A percentile compares a stretch with the other conserved stretches of the same genome.
Conservation (phyloP, 1,284 basidiomycete species). For the Kalmanozyma brasiliensis region DNA sequence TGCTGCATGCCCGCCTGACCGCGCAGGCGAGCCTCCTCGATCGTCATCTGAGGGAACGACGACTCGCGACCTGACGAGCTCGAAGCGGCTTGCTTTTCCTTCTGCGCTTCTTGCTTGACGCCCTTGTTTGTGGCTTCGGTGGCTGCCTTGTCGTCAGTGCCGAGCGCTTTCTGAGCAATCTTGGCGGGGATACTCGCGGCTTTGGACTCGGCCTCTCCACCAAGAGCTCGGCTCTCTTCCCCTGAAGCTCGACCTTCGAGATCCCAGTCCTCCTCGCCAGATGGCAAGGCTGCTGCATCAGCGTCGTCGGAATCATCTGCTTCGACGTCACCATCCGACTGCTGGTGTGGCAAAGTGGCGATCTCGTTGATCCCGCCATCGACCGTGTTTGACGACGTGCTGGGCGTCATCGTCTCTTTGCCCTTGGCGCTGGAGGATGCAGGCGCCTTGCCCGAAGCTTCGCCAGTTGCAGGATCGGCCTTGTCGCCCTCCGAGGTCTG, state of each 20-base stretch:
- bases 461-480: slow-evolving; percentile 48
- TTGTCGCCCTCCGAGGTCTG: slow-evolving; percentile 48
- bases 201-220: slow-evolving; percentile 12
- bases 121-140: slow-evolving; percentile 27
- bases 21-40: slow-evolving; percentile 54
- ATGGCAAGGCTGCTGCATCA: slow-evolving; percentile 15
- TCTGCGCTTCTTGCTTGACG: slow-evolving; percentile 8
- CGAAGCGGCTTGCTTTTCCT: slow-evolving; percentile 11
- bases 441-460: slow-evolving; percentile 1
- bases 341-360: slow-evolving; percentile 32
- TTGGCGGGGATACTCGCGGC: slow-evolving; percentile 23
- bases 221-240: slow-evolving; percentile 22
- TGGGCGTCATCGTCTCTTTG: slow-evolving; percentile 24
- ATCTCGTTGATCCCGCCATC: slow-evolving; percentile 49
- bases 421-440: slow-evolving; percentile 12
- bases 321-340: slow-evolving; percentile 35
- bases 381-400: slow-evolving; percentile 14
- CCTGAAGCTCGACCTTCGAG: slow-evolving; percentile 33
- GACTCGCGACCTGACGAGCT: slow-evolving; percentile 9
- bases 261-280: slow-evolving; percentile 52
- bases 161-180: slow-evolving; percentile 32
- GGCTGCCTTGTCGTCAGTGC: slow-evolving; percentile 42
- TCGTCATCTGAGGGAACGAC: slow-evolving; percentile 50
- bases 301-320: slow-evolving; percentile 33
- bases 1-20: slow-evolving; percentile 55